phyloP scores from a whole-genome alignment of 2,329 filamentous ascomycete species.

The Thyridium curvatum region DNA sequence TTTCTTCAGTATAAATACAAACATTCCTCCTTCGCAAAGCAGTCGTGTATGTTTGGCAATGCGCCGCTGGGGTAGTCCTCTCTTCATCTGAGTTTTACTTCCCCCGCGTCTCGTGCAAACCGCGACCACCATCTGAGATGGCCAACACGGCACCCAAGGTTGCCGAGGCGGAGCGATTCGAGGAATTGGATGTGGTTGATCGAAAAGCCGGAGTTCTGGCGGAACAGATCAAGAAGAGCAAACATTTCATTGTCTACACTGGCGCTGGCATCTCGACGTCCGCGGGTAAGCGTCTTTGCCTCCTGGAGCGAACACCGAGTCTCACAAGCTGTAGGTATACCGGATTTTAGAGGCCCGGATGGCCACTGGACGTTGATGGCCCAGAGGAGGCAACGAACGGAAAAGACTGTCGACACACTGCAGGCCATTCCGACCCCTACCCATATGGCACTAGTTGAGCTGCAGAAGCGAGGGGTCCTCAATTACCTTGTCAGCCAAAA shows the following conservation, averaged over 20 bases:
- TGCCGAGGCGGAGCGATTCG: too few relatives aligned
- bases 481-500: constrained; percentile 39
- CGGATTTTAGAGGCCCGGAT: constrained; percentile 40
- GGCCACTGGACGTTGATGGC: constrained; percentile 38
- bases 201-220: constrained; percentile 27
- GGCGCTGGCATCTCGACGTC: constrained; percentile 38
- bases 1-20: constrained; percentile 1
- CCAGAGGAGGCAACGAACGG: constrained; percentile 27
- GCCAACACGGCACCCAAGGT: too few relatives aligned
- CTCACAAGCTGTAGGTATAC: constrained; percentile 26
- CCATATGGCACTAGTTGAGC: constrained; percentile 39
- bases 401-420: constrained; percentile 26
- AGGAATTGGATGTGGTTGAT: constrained; percentile 16
- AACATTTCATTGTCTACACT: constrained; percentile 37
- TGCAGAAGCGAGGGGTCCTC: constrained; percentile 31
- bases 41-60: too few relatives aligned
- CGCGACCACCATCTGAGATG: constrained; percentile 5
- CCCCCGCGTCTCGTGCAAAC: too few relatives aligned
- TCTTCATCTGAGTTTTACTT: too few relatives aligned
- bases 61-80: too few relatives aligned
- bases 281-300: constrained; percentile 16
- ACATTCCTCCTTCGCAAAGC: too few relatives aligned
- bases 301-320: not conserved
- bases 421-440: constrained; percentile 37
- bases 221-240: constrained; percentile 28